Percentiles rank a stretch among this genome's conserved stretches.
phyloP scores from a whole-genome alignment of 2,329 filamentous ascomycete species.

The Biscogniauxia marginata region DNA sequence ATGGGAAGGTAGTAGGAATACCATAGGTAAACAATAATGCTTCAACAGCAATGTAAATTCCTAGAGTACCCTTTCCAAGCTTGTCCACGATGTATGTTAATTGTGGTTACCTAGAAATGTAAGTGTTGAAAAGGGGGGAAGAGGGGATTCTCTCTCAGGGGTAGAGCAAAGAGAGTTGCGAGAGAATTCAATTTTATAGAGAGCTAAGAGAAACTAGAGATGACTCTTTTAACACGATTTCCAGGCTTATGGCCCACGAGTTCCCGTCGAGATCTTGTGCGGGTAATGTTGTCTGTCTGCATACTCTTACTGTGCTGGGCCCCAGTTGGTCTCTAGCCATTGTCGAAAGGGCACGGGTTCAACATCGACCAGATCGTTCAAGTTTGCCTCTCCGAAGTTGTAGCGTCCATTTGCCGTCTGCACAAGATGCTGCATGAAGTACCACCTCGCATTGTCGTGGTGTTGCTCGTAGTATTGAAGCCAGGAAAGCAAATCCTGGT shows the following conservation, averaged over 20 bases:
- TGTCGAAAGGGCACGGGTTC: slow-evolving; percentile 50
- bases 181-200: too few species aligned
- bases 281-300: too few species aligned
- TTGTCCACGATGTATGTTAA: too few species aligned
- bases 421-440: slow-evolving; percentile 60
- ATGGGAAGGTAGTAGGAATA: too few species aligned
- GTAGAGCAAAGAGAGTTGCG: too few species aligned
- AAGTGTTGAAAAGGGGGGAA: too few species aligned
- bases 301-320: slow-evolving; percentile 25
- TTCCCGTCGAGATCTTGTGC: not conserved
- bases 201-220: too few species aligned
- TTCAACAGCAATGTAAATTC: too few species aligned
- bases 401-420: slow-evolving; percentile 69
- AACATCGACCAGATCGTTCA: slow-evolving; percentile 53
- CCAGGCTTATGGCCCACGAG: not conserved
- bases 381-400: slow-evolving; percentile 58
- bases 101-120: too few species aligned
- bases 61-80: too few species aligned
- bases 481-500: slow-evolving; percentile 41
- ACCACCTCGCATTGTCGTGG: slow-evolving; percentile 48
- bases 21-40: too few species aligned
- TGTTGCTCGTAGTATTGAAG: slow-evolving; percentile 44
- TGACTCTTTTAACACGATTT: not conserved
- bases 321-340: slow-evolving; percentile 55
- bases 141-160: too few species aligned